Evolutionary conservation across 352 stramenopile genomes (phyloP).

Genomic region (Thalassiosira livingstoniorum): DNA sequence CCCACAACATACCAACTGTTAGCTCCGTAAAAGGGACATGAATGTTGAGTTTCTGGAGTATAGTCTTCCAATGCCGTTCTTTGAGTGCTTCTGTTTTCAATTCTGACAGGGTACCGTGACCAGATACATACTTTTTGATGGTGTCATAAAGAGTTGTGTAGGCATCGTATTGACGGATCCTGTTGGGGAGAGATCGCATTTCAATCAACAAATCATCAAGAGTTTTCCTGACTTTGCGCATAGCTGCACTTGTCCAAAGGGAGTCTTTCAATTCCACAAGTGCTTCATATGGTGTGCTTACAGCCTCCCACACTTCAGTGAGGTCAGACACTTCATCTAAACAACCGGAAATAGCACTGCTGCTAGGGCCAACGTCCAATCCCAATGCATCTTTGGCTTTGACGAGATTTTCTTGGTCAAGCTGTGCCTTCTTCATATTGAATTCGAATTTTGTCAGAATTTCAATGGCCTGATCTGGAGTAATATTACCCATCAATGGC

Average conservation of each 20-base stretch:
- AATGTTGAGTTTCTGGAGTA: slow-evolving; percentile 94
- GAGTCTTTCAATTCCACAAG: slow-evolving; percentile 94
- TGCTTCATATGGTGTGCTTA: slow-evolving; percentile 89
- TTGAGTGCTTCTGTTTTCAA: slow-evolving; percentile 99
- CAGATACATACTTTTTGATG: slow-evolving; percentile 93
- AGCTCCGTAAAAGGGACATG: slow-evolving; percentile 93
- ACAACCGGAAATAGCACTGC: slow-evolving; percentile 84
- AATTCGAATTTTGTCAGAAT: slow-evolving; percentile 87
- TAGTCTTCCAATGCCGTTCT: slow-evolving; percentile 98
- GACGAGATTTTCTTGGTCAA: slow-evolving; percentile 95
- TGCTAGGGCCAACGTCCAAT: slow-evolving; percentile 86
- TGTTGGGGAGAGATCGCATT: slow-evolving; percentile 92
- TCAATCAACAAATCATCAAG: slow-evolving; percentile 97
- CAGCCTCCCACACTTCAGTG: slow-evolving; percentile 97
- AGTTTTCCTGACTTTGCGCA: slow-evolving; percentile 94
- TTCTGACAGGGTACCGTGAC: slow-evolving; percentile 95
- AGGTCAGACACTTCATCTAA: slow-evolving; percentile 93
- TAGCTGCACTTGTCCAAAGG: slow-evolving; percentile 92
- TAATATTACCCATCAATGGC: slow-evolving; percentile 87
- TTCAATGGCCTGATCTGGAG: slow-evolving; percentile 84
- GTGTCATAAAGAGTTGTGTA: slow-evolving; percentile 94
- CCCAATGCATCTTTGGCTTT: slow-evolving; percentile 96
- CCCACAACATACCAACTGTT: slow-evolving; percentile 97
- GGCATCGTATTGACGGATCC: slow-evolving; percentile 97
- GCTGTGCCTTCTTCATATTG: slow-evolving; percentile 84